A percentile compares a stretch with the other conserved stretches of the same genome.
These are phyloP conservation scores for Echites panduratus DNA, from an alignment of 257 asterid genomes.

Conservation along the genomic window DNA sequence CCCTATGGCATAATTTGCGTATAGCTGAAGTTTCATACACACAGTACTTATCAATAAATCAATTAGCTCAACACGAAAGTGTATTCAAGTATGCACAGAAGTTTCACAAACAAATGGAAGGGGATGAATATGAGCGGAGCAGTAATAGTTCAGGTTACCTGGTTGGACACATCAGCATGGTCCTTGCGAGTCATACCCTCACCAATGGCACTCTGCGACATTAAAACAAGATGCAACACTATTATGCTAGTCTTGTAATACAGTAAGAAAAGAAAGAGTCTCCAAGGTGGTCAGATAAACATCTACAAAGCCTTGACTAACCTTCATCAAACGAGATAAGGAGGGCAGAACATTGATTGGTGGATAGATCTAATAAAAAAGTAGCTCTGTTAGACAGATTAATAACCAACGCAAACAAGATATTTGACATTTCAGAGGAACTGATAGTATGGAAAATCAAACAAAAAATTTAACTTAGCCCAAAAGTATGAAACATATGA, in stretches of 20 bases:
- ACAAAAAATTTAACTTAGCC: not conserved
- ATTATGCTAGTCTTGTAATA: not conserved
- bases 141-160: slow-evolving; percentile 33
- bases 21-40: slow-evolving; percentile 24
- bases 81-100: not conserved
- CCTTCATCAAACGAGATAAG: slow-evolving; percentile 97
- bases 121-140: not conserved
- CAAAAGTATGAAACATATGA: not conserved
- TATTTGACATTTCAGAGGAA: not conserved
- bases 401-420: not conserved
- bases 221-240: slow-evolving; percentile 11
- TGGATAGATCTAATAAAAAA: slow-evolving; percentile 72
- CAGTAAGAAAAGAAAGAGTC: not conserved
- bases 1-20: slow-evolving; percentile 47
- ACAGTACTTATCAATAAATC: not conserved
- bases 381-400: not conserved
- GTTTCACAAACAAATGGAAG: not conserved
- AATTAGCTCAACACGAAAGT: not conserved
- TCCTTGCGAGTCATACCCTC: slow-evolving; percentile 99
- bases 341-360: slow-evolving; percentile 98
- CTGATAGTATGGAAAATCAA: not conserved
- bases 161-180: slow-evolving; percentile 96
- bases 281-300: not conserved
- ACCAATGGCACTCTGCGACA: slow-evolving; percentile 92
- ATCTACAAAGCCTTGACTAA: slow-evolving; percentile 23